phyloP scores from a whole-genome alignment of 768 basidiomycete genomes.

The Mycena polygramma region DNA sequence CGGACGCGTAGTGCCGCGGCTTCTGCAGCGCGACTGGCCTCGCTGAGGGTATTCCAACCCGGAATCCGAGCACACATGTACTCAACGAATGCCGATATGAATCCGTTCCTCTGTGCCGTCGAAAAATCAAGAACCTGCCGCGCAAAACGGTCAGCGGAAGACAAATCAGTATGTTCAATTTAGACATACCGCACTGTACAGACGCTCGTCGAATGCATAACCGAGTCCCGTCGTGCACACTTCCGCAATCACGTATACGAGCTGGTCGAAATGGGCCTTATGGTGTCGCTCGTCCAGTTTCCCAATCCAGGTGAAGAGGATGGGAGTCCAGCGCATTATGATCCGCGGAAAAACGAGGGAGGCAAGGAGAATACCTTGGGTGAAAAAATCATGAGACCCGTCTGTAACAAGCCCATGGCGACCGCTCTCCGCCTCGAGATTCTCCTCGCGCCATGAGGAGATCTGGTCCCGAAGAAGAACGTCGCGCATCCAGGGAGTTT shows the following conservation, averaged over 20 bases:
- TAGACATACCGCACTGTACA: constrained; percentile 9
- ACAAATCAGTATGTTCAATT: neutral
- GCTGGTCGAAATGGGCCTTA: constrained; percentile 23
- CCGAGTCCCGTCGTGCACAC: constrained; percentile 9
- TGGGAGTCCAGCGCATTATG: constrained; percentile 14
- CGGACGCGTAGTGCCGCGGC: neutral
- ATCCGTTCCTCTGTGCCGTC: constrained; percentile 12
- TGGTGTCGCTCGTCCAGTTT: constrained; percentile 22
- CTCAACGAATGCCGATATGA: constrained; percentile 16
- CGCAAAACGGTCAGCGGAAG: neutral
- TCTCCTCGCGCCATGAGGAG: constrained; percentile 15
- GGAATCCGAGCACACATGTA: constrained; percentile 23
- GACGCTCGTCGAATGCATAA: constrained; percentile 13
- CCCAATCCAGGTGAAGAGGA: constrained; percentile 28
- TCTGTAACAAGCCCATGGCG: constrained; percentile 22
- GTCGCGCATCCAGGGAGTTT: constrained; percentile 21
- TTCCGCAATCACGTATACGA: constrained; percentile 13
- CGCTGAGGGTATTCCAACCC: constrained; percentile 22
- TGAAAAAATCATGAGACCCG: constrained; percentile 28
- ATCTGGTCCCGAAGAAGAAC: constrained; percentile 10
- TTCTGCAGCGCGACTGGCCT: neutral
- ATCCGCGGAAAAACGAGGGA: constrained; percentile 17
- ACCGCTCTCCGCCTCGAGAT: constrained; percentile 13
- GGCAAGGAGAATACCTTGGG: constrained; percentile 13
- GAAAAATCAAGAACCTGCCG: constrained; percentile 27